These are phyloP conservation scores for Chlorella sp. DNA, from an alignment of 139 green algal genomes.

Conservation along the genomic window DNA sequence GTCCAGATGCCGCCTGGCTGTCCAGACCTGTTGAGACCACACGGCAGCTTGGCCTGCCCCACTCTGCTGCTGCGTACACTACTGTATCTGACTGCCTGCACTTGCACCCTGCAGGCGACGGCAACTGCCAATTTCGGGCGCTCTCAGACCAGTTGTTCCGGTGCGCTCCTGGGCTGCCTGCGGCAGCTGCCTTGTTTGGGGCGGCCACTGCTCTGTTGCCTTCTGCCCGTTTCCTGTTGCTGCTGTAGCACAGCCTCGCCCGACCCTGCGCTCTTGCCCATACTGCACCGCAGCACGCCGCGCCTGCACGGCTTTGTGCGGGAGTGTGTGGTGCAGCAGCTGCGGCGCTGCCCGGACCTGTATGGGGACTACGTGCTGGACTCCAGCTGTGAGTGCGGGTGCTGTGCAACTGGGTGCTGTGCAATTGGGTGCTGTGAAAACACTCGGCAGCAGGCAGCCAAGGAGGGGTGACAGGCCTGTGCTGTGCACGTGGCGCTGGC, in stretches of 20 bases:
- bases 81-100: too few relatives aligned
- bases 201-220: not conserved
- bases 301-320: constrained; percentile 69
- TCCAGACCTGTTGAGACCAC: too few relatives aligned
- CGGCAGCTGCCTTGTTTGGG: not conserved
- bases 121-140: constrained; percentile 85
- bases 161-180: not conserved
- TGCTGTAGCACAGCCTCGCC: too few relatives aligned
- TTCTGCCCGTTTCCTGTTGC: not conserved
- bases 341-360: constrained; percentile 48
- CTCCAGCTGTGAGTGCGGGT: too few relatives aligned
- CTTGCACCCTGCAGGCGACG: constrained; percentile 51
- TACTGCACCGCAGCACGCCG: constrained; percentile 23
- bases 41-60: too few relatives aligned
- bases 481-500: too few relatives aligned
- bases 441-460: not conserved
- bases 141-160: constrained; percentile 86
- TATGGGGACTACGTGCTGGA: constrained; percentile 65
- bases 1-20: too few relatives aligned
- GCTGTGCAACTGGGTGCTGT: too few relatives aligned
- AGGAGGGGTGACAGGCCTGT: too few relatives aligned
- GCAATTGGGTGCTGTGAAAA: too few relatives aligned
- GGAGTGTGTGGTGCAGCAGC: constrained; percentile 56
- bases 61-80: too few relatives aligned
- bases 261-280: not conserved